Base-by-base conservation (phyloP, 768 basidiomycete genomes). In the Pulveroboletus ravenelii region DNA sequence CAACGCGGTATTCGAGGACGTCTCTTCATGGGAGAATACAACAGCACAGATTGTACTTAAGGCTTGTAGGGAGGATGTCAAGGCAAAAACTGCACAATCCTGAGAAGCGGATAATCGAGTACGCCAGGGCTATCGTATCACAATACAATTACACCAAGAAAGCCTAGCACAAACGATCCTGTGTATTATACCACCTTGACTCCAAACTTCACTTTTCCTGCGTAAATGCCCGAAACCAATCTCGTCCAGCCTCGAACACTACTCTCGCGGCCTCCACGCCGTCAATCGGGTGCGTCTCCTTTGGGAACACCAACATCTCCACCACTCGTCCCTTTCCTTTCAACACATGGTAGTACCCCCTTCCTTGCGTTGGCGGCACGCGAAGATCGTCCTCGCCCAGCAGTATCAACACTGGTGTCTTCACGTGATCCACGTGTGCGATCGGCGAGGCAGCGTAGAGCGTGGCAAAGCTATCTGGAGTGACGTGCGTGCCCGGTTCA, bases 281-380 rank as follows among this genome's bases (percentile, higher is more conserved):
- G 15, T 84, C 84, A 6, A 86, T 62, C 4, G 82, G 71, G 62
- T 88, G 86, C 1, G 76, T 72, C 56, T 85, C 82, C 20, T 79
- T 77, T 18, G 78, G 77, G 54, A 86, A 87, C 42, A 74, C 62
- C 32, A 85, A 65, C 76, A 86, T 73, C 42, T 84, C 80, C 14
- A 84, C 78, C 6, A 70, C 65, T 48, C 68, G 61, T 12, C 54
- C 63, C 13, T 57, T 48, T 7, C 72, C 78, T 60, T 80, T 85
- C 48, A 89, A 62, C 5, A 78, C 79, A 64, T 89, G 84, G 53
- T 84, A 89, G 61, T 79, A 85, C 7, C 74, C 75, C 48, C 74
- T 72, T 0, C 80, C 80, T 44, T 89, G 85, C 6, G 76, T 73
- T 0, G 84, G 78, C 5, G 82, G 75, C 5, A 85, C 86, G 0